Percentiles rank a stretch among this genome's conserved stretches.
Evolutionary conservation across 2,329 filamentous ascomycete genomes (phyloP).

Genomic region (Sphaerulina populicola): DNA sequence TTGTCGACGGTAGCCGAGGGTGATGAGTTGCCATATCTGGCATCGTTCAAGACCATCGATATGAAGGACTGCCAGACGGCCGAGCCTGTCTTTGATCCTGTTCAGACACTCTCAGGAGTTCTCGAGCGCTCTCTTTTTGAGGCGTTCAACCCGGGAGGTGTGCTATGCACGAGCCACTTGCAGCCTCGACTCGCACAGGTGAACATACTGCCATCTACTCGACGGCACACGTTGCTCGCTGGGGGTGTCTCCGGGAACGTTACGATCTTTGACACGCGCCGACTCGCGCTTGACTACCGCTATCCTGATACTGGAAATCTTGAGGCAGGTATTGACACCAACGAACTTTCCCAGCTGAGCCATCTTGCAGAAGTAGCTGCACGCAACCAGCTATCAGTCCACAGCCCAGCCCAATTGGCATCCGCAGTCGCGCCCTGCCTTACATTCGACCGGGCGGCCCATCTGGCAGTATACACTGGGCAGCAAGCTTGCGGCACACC

Average conservation of each 20-base stretch:
- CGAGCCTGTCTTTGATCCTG: conserved; percentile 25
- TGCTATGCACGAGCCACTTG: conserved; percentile 17
- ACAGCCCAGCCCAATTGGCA: conserved; percentile 26
- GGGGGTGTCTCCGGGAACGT: conserved; percentile 17
- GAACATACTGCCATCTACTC: neutral
- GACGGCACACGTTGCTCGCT: conserved; percentile 20
- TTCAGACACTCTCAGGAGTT: conserved; percentile 26
- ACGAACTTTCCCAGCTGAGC: conserved; percentile 24
- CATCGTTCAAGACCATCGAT: conserved; percentile 26
- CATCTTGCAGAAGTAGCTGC: conserved; percentile 30
- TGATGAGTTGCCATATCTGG: conserved; percentile 21
- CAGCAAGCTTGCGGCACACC: conserved; percentile 29
- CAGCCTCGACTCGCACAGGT: conserved; percentile 10
- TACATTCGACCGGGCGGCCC: conserved; percentile 32
- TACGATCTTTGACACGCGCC: conserved; percentile 21
- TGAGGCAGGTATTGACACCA: conserved; percentile 13
- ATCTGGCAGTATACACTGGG: conserved; percentile 34
- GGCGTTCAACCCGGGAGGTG: conserved; percentile 22
- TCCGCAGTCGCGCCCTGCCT: conserved; percentile 30
- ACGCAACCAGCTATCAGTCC: conserved; percentile 28
- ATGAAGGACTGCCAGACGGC: conserved; percentile 28
- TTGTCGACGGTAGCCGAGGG: conserved; percentile 10
- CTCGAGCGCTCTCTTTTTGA: conserved; percentile 27
- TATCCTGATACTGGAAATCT: conserved; percentile 21
- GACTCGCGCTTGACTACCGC: conserved; percentile 8